These are phyloP conservation scores for Themeda triandra DNA, from an alignment of 176 grass and related monocot species.

Conservation along the genomic window DNA sequence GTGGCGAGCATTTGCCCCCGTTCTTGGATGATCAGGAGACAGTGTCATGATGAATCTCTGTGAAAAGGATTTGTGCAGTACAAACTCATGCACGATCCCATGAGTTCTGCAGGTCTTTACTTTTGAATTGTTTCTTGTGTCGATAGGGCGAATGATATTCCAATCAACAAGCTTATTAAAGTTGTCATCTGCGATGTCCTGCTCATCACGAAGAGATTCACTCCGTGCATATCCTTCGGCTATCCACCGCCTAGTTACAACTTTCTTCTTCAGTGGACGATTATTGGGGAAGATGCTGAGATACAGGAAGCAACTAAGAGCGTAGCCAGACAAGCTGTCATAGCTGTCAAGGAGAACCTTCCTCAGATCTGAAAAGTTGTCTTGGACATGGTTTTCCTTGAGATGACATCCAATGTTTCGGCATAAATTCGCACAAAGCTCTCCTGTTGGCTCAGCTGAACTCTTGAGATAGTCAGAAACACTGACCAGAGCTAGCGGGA, in stretches of 20 bases:
- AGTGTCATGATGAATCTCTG: not conserved
- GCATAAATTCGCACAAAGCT: constrained; percentile 16
- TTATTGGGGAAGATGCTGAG: constrained; percentile 12
- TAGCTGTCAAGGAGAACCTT: constrained; percentile 25
- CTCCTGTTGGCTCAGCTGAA: constrained; percentile 13
- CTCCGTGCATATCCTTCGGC: constrained; percentile 33
- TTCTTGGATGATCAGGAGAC: not conserved
- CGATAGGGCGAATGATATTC: not conserved
- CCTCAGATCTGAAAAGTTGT: constrained; percentile 12
- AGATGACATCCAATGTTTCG: constrained; percentile 21
- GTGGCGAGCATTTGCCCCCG: not conserved
- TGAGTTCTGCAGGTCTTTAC: constrained; percentile 26
- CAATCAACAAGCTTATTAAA: constrained; percentile 3
- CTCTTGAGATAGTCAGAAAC: constrained; percentile 25
- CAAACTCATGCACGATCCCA: constrained; percentile 34
- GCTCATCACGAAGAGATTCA: not conserved
- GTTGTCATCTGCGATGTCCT: constrained; percentile 15
- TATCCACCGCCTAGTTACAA: constrained; percentile 25
- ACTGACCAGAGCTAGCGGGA: constrained; percentile 34
- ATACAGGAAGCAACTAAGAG: constrained; percentile 18
- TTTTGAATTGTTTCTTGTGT: constrained; percentile 14
- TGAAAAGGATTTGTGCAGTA: constrained; percentile 12
- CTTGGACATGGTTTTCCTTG: constrained; percentile 1
- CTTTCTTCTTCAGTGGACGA: constrained; percentile 22
- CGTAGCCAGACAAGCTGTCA: not conserved